Evolutionary conservation across 306 rosid genomes (phyloP).

Genomic region (Glycine latifolia): DNA sequence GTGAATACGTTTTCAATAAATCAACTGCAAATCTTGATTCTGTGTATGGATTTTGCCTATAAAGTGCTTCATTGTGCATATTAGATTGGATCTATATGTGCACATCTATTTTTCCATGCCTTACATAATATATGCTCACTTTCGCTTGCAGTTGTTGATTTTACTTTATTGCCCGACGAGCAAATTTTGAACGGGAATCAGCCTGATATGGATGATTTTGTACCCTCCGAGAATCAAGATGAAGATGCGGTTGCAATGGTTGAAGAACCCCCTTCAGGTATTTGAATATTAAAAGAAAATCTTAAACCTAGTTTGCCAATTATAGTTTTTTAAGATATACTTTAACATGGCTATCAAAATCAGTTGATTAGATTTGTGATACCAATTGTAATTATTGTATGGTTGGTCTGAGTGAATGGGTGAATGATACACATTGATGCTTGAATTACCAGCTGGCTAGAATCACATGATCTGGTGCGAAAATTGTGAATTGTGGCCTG

Average conservation of each 20-base stretch:
- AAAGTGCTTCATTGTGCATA: background rate
- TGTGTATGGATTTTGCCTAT: background rate
- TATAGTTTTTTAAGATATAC: background rate
- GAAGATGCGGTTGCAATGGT: slow-evolving; percentile 80
- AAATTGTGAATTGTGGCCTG: background rate
- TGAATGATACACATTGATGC: background rate
- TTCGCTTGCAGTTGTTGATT: slow-evolving; percentile 62
- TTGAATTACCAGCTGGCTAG: background rate
- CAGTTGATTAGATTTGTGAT: too few relatives aligned
- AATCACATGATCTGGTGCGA: background rate
- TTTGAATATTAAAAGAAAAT: background rate
- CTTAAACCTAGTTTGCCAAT: slow-evolving; percentile 22
- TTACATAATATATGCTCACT: slow-evolving; percentile 9
- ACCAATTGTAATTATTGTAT: background rate
- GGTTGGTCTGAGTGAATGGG: background rate
- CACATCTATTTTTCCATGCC: background rate
- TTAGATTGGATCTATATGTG: background rate
- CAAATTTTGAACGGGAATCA: slow-evolving; percentile 71
- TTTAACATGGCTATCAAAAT: background rate
- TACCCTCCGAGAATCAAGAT: slow-evolving; percentile 66
- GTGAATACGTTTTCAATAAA: background rate
- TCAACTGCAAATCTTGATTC: background rate
- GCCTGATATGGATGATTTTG: slow-evolving; percentile 74
- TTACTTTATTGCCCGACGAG: slow-evolving; percentile 68
- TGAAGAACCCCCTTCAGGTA: slow-evolving; percentile 84